Evolutionary conservation across 805 yeast genomes (phyloP).

Genomic region (Yarrowia keelungensis): DNA sequence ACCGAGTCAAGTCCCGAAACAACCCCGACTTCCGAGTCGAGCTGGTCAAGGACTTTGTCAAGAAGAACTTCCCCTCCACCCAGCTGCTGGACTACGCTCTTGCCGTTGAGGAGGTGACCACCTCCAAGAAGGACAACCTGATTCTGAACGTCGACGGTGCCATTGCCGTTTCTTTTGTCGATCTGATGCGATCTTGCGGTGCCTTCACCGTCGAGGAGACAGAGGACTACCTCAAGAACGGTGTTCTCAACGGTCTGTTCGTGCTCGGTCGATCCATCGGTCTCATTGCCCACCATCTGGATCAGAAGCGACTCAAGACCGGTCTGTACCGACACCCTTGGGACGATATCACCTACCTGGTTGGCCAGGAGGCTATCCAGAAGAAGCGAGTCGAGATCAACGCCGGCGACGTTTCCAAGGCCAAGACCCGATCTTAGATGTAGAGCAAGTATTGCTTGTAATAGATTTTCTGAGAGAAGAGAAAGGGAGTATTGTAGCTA

Average conservation of each 20-base stretch:
- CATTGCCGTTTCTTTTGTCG: constrained; percentile 56
- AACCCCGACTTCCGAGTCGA: constrained; percentile 59
- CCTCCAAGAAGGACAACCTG: constrained; percentile 58
- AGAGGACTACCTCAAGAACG: constrained; percentile 55
- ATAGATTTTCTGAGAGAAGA: no score
- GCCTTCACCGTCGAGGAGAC: constrained; percentile 56
- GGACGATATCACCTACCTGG: constrained; percentile 57
- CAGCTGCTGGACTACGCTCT: constrained; percentile 55
- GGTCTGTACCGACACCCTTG: constrained; percentile 58
- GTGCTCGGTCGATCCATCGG: constrained; percentile 58
- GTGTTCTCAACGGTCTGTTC: constrained; percentile 57
- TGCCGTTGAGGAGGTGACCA: constrained; percentile 58
- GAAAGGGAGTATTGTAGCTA: no score
- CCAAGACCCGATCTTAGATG: constrained; percentile 40
- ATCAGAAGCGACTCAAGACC: constrained; percentile 57
- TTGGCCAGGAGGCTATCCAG: constrained; percentile 51
- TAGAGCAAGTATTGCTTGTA: neutral
- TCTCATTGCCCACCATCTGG: constrained; percentile 56
- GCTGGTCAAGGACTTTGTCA: constrained; percentile 56
- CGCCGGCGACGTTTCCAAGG: constrained; percentile 48
- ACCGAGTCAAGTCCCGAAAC: constrained; percentile 57
- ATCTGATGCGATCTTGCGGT: constrained; percentile 55
- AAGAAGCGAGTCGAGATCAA: constrained; percentile 52
- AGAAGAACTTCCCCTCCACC: constrained; percentile 55
- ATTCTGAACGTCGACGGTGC: constrained; percentile 57